These are phyloP conservation scores for Arthrocladium fulminans DNA, from an alignment of 2,329 filamentous ascomycete genomes.

Conservation along the genomic window DNA sequence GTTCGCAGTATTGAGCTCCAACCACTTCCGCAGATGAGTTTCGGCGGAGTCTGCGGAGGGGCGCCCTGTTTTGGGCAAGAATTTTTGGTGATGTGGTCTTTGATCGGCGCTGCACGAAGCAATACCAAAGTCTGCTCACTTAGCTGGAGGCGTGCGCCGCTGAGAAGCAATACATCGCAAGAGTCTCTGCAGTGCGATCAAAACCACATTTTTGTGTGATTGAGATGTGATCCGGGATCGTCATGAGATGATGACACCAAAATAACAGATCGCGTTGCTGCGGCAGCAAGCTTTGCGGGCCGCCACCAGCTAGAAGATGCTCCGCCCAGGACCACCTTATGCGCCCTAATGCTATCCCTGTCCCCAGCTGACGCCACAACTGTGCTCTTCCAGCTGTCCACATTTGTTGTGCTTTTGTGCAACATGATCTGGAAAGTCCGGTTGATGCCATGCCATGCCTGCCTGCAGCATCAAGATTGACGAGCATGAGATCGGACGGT, in stretches of 20 bases:
- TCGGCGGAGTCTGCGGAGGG: background rate
- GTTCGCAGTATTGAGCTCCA: background rate
- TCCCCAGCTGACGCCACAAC: background rate
- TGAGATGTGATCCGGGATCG: background rate
- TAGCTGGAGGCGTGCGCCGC: too few relatives aligned
- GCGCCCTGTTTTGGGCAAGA: background rate
- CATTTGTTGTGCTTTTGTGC: background rate
- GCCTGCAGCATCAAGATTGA: background rate
- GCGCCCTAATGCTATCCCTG: too few relatives aligned
- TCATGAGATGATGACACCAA: background rate
- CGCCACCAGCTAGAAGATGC: background rate
- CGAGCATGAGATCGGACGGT: conserved; percentile 1
- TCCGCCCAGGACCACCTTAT: too few relatives aligned
- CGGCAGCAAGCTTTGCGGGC: background rate
- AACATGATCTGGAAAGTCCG: background rate
- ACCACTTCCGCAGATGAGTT: background rate
- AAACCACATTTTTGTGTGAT: background rate
- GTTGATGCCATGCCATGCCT: background rate
- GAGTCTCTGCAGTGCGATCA: background rate
- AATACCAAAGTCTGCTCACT: too few relatives aligned
- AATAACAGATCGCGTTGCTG: background rate
- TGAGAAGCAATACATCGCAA: too few relatives aligned
- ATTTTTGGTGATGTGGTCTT: background rate
- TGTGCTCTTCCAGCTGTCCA: background rate
- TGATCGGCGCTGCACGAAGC: too few relatives aligned